Conservation (phyloP, 257 asterid genomes). For the Penstemon eatonii region DNA sequence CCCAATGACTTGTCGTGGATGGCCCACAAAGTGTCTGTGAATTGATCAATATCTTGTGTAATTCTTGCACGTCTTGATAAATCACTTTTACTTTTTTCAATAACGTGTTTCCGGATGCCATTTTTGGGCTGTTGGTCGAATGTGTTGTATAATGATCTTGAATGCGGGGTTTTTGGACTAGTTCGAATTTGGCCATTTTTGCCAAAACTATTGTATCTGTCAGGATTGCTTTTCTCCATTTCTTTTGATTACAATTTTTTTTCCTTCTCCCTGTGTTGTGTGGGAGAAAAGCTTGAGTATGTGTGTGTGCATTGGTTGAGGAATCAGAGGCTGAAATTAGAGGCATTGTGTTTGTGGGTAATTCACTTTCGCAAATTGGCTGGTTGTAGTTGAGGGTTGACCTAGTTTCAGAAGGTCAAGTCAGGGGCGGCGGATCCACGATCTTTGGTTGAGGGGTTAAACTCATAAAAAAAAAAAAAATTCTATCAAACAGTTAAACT, state of each 20-base stretch:
- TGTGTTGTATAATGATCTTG: constrained; percentile 5
- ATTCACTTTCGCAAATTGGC: constrained; percentile 25
- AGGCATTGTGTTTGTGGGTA: constrained; percentile 15
- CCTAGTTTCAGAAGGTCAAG: constrained; percentile 16
- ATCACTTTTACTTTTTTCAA: neutral
- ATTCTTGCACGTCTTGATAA: constrained; percentile 17
- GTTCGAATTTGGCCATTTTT: constrained; percentile 13
- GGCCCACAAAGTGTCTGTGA: constrained; percentile 36
- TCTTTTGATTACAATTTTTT: neutral
- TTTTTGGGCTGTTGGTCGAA: constrained; percentile 11
- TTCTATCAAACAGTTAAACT: too few relatives aligned
- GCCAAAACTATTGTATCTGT: constrained; percentile 31
- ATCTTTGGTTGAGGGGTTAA: too few relatives aligned
- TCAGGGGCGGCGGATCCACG: too few relatives aligned
- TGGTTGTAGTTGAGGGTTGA: constrained; percentile 38
- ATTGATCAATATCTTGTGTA: constrained; percentile 43
- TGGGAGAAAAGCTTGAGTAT: neutral
- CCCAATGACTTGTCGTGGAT: constrained; percentile 47
- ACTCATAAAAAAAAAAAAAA: too few relatives aligned
- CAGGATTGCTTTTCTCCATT: constrained; percentile 43
- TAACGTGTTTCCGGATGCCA: neutral
- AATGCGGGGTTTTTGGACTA: constrained; percentile 22
- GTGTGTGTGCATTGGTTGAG: neutral
- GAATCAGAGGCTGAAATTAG: constrained; percentile 21
- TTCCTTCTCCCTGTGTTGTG: neutral